Conservation (phyloP, 768 basidiomycete genomes). For the Rubroboletus satanas region DNA sequence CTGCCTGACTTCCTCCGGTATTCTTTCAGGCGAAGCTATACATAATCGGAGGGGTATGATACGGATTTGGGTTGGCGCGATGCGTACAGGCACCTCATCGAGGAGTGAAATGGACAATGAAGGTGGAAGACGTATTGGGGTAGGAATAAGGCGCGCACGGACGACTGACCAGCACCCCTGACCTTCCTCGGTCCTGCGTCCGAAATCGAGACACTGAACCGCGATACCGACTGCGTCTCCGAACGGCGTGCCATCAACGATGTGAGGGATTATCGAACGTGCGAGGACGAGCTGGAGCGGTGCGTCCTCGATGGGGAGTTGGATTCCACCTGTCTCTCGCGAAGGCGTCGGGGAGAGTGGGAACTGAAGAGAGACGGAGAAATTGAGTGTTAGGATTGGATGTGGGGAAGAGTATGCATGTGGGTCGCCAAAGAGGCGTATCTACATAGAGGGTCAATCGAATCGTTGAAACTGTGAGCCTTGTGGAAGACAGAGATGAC, state of each 20-base stretch:
- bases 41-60: slow-evolving; percentile 50
- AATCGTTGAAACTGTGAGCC: background rate
- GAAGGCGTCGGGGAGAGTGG: background rate
- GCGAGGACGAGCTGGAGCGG: slow-evolving; percentile 42
- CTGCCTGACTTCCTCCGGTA: slow-evolving; percentile 30
- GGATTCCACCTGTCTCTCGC: background rate
- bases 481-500: background rate
- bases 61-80: slow-evolving; percentile 63
- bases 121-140: slow-evolving; percentile 1
- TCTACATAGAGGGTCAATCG: slow-evolving; percentile 39
- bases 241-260: slow-evolving; percentile 72
- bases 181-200: background rate
- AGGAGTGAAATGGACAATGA: slow-evolving; percentile 21
- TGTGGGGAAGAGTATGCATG: slow-evolving; percentile 33
- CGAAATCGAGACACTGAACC: slow-evolving; percentile 42
- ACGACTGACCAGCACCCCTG: slow-evolving; percentile 55
- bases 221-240: slow-evolving; percentile 68
- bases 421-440: slow-evolving; percentile 82
- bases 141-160: slow-evolving; percentile 8
- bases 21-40: slow-evolving; percentile 34
- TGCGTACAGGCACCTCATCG: slow-evolving; percentile 24
- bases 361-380: slow-evolving; percentile 44
- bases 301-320: background rate
- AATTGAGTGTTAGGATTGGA: slow-evolving; percentile 55
- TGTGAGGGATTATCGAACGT: slow-evolving; percentile 60